Evolutionary conservation across 805 yeast species (phyloP).

Genomic region (Candida germanica): DNA sequence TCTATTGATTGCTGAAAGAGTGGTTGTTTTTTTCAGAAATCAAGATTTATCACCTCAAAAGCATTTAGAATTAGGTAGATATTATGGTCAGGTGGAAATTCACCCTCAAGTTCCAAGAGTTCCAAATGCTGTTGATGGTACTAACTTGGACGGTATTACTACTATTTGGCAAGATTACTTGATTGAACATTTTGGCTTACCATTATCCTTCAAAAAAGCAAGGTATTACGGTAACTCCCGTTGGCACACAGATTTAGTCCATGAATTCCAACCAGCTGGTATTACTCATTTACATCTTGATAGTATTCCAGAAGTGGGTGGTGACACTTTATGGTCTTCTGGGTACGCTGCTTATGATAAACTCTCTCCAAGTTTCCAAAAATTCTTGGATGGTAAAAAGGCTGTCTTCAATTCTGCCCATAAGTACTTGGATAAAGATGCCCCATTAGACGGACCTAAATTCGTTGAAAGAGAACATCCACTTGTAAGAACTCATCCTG

Average conservation of each 20-base stretch:
- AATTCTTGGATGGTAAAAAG: slow-evolving; percentile 49
- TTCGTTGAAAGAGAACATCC: slow-evolving; percentile 57
- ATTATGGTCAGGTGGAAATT: slow-evolving; percentile 26
- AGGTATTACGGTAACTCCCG: slow-evolving; percentile 29
- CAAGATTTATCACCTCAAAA: slow-evolving; percentile 29
- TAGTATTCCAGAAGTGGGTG: slow-evolving; percentile 46
- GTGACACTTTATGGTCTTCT: slow-evolving; percentile 53
- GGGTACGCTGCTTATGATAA: slow-evolving; percentile 59
- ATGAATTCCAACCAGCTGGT: slow-evolving; percentile 34
- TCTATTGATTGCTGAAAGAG: slow-evolving; percentile 26
- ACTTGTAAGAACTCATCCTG: slow-evolving; percentile 60
- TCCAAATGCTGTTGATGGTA: slow-evolving; percentile 14
- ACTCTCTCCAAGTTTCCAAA: slow-evolving; percentile 47
- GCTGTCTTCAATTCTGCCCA: slow-evolving; percentile 44
- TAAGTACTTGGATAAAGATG: slow-evolving; percentile 38
- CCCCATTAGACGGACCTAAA: slow-evolving; percentile 45
- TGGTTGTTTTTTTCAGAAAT: slow-evolving; percentile 28
- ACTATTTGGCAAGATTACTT: slow-evolving; percentile 41
- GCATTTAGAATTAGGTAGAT: slow-evolving; percentile 24
- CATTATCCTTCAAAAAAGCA: slow-evolving; percentile 25
- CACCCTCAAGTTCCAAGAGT: slow-evolving; percentile 25
- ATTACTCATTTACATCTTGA: slow-evolving; percentile 36
- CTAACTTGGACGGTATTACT: slow-evolving; percentile 27
- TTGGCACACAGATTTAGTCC: slow-evolving; percentile 37
- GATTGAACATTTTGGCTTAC: slow-evolving; percentile 23